Base-by-base conservation (phyloP, 1,139 yeast species). In the Zygoascus sp. region DNA sequence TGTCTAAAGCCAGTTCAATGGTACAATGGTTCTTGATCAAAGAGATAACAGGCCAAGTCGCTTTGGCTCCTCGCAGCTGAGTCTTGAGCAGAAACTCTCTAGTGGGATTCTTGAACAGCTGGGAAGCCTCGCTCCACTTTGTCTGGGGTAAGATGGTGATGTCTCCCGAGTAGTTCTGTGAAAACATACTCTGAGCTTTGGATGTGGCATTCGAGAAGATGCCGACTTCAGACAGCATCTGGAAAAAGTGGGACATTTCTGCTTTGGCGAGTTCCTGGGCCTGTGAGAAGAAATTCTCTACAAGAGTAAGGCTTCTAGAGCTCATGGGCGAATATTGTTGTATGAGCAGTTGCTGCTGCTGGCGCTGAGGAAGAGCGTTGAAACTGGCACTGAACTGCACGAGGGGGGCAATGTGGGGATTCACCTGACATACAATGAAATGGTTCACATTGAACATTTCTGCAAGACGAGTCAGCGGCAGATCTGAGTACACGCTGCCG, bases 371-470 rank as follows among this genome's bases (percentile, higher is more conserved):
- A 11, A 27, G 20, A 11, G 32, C 74, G 10, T 46, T 40, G 8
- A 57, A 49, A 7, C 50, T 45, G 37, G 57, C 56, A 22, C 59
- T 52, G 16, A 59, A 48, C 38, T 47, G 84, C 54, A 92, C 70
- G 44, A 92, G 76, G 1, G 98, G 97, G 1, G 86, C 90, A 27
- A 92, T 95, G 62, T 92, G 98, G 0, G 97, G 96, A 59, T 94
- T 88, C 1, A 92, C 98, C 65, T 94, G 97, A 46, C 96, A 90
- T 0, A 96, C 97, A 60, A 92, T 87, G 51, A 92, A 90, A 63
- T 94, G 97, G 62, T 92, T 95, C 32, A 92, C 96, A 60, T 92
- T 92, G 63, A 92, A 94, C 90, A 92, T 86, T 64, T 92, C 98
- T 42, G 95, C 85, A 16, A 92, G 71, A 57, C 97, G 75, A 0